Evolutionary conservation across 2,329 filamentous ascomycete genomes (phyloP).

Genomic region (Hymenoscyphus occultus): DNA sequence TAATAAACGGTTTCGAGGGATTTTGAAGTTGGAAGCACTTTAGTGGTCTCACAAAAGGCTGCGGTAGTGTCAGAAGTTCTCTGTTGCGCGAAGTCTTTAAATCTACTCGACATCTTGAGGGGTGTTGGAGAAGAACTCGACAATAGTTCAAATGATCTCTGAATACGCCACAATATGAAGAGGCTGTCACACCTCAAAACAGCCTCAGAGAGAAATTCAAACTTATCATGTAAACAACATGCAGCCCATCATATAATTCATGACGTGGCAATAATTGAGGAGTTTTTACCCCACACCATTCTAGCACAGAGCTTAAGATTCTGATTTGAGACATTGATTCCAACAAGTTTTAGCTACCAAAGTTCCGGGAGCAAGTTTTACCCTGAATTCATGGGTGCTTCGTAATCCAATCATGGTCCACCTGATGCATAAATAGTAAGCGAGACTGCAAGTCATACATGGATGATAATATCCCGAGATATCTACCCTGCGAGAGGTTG

Average conservation of each 20-base stretch:
- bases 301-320: conserved; percentile 7
- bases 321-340: conserved; percentile 17
- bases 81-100: background rate
- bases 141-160: conserved; percentile 1
- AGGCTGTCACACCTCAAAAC: conserved; percentile 8
- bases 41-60: background rate
- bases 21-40: background rate
- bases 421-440: conserved; percentile 2
- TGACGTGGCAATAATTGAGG: conserved; percentile 24
- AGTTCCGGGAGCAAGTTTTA: conserved; percentile 6
- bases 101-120: background rate
- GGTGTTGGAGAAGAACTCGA: background rate
- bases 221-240: conserved; percentile 6
- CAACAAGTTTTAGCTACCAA: conserved; percentile 12
- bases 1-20: background rate
- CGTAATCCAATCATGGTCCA: conserved; percentile 16
- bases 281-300: conserved; percentile 21
- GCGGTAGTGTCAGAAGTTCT: background rate
- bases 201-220: background rate
- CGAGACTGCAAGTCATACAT: conserved; percentile 3
- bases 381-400: conserved; percentile 12
- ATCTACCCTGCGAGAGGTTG: conserved; percentile 16
- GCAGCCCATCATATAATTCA: conserved; percentile 16
- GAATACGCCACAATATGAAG: conserved; percentile 10
- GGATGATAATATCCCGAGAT: conserved; percentile 2